Evolutionary conservation across 306 rosid species (phyloP).

Genomic region (Prunus mume): DNA sequence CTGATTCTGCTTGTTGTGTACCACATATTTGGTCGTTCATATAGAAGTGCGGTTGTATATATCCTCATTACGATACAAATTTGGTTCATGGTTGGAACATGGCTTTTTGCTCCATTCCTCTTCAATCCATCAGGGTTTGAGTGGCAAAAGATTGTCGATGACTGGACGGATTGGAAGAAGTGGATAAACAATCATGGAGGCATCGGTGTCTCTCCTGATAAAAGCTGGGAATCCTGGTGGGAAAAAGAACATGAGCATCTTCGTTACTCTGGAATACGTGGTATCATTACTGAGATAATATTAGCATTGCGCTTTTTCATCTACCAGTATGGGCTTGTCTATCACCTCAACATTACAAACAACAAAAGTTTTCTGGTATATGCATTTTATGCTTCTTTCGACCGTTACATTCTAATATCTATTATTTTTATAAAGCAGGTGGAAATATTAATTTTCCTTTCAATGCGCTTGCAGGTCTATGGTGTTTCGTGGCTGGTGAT

Average conservation of each 20-base stretch:
- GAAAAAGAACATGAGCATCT: conserved; percentile 87
- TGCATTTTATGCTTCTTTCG: background rate
- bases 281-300: conserved; percentile 63
- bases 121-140: conserved; percentile 97
- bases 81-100: conserved; percentile 94
- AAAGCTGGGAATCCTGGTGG: conserved; percentile 99
- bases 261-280: conserved; percentile 63
- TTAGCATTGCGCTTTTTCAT: conserved; percentile 85
- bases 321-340: conserved; percentile 89
- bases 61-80: conserved; percentile 72
- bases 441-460: conserved; percentile 25
- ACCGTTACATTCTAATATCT: background rate
- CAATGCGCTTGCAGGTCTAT: conserved; percentile 60
- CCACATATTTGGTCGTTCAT: conserved; percentile 80
- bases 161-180: conserved; percentile 94
- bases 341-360: conserved; percentile 65
- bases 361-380: conserved; percentile 62
- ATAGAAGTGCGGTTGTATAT: conserved; percentile 56
- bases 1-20: conserved; percentile 86
- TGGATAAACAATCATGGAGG: conserved; percentile 94
- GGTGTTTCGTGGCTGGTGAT: conserved; percentile 84
- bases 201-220: conserved; percentile 74
- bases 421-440: conserved; percentile 7
- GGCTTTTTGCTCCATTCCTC: conserved; percentile 99
- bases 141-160: conserved; percentile 98